phyloP scores from a whole-genome alignment of 2,329 filamentous ascomycete genomes.

The Colletotrichum navitas region DNA sequence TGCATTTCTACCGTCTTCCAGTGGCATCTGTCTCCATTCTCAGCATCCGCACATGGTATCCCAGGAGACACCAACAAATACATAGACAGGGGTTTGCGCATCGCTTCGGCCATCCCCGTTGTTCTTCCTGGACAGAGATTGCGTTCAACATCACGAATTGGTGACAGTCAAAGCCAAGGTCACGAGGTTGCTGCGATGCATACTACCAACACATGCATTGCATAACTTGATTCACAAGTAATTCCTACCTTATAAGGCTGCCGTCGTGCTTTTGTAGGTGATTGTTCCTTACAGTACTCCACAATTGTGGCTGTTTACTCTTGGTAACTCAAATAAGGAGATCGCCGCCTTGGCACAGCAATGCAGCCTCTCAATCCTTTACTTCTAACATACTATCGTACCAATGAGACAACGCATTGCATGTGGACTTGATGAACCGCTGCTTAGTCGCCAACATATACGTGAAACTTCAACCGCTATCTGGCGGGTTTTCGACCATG shows the following conservation, averaged over 20 bases:
- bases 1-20: conserved; percentile 55
- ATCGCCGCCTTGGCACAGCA: not conserved
- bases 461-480: not conserved
- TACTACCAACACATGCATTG: not conserved
- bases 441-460: conserved; percentile 1
- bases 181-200: not conserved
- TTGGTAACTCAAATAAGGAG: conserved; percentile 18
- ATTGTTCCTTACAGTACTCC: not conserved
- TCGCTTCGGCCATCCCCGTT: conserved; percentile 4
- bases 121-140: not conserved
- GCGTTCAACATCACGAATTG: not conserved
- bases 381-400: not conserved
- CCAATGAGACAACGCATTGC: not conserved
- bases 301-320: conserved; percentile 12
- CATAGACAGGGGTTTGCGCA: conserved; percentile 17
- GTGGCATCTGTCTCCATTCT: conserved; percentile 47
- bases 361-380: not conserved
- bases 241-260: not conserved
- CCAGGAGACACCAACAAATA: conserved; percentile 12
- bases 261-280: conserved; percentile 11
- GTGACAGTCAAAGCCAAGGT: conserved; percentile 2
- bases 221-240: not conserved
- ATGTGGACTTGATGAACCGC: not conserved
- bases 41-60: conserved; percentile 41
- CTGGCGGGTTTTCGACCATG: not conserved